Evolutionary conservation across 1,284 basidiomycete genomes (phyloP).

Genomic region (Ustilago hordei): DNA sequence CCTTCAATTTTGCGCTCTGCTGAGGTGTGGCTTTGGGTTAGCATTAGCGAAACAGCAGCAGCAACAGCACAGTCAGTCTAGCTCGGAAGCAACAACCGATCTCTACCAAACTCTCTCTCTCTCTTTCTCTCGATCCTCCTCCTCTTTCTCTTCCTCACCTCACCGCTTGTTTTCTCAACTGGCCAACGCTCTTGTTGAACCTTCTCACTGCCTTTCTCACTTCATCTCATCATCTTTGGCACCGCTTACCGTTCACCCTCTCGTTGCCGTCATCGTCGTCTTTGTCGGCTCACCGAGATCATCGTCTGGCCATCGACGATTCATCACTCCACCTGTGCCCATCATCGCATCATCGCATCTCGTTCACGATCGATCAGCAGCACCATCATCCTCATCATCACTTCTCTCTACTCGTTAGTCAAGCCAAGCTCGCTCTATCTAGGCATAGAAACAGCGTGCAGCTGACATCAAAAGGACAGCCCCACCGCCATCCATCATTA

Average conservation of each 20-base stretch:
- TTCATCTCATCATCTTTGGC: not conserved
- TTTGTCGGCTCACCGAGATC: not conserved
- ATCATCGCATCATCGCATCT: not conserved
- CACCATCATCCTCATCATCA: not conserved
- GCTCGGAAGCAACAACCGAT: slow-evolving; percentile 6
- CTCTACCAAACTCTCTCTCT: slow-evolving; percentile 1
- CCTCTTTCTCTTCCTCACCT: slow-evolving; percentile 9
- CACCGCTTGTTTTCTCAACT: slow-evolving; percentile 12
- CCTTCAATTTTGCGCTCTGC: not conserved
- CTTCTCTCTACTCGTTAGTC: not conserved
- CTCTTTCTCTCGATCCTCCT: slow-evolving; percentile 5
- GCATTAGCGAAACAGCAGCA: not conserved
- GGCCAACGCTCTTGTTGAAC: slow-evolving; percentile 8
- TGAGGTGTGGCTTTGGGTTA: not conserved
- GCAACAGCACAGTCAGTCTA: not conserved
- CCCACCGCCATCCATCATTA: not conserved
- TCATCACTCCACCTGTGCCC: not conserved
- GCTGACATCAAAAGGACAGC: not conserved
- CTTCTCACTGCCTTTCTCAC: not conserved
- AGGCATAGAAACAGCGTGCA: not conserved
- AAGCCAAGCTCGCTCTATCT: not conserved
- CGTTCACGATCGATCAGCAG: not conserved
- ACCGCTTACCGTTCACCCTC: not conserved
- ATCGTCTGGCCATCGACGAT: slow-evolving; percentile 24
- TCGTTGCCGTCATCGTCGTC: not conserved